Percentiles rank a stretch among this genome's conserved stretches.
phyloP scores from a whole-genome alignment of 2,329 filamentous ascomycete species.

The Fusarium anguioides region DNA sequence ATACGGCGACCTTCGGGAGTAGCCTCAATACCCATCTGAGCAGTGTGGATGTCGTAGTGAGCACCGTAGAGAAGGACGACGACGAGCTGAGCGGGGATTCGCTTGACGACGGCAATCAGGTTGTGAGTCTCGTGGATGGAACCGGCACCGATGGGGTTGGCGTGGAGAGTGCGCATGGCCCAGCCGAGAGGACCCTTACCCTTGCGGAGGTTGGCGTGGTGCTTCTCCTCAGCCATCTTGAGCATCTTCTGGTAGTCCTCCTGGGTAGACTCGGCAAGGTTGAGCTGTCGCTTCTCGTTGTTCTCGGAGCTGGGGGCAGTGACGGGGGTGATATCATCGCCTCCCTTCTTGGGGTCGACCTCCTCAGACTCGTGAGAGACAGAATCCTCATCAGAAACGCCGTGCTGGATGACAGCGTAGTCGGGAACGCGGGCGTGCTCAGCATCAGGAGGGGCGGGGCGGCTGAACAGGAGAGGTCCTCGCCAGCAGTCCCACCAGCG shows the following conservation, averaged over 20 bases:
- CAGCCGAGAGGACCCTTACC: slow-evolving; percentile 78
- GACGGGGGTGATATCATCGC: slow-evolving; percentile 47
- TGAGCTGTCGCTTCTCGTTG: slow-evolving; percentile 57
- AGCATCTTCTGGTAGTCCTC: slow-evolving; percentile 71
- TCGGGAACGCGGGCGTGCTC: slow-evolving; percentile 72
- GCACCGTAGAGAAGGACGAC: slow-evolving; percentile 76
- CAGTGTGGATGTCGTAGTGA: slow-evolving; percentile 84
- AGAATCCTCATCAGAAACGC: slow-evolving; percentile 58
- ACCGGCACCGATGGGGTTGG: slow-evolving; percentile 78
- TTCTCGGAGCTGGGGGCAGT: slow-evolving; percentile 39
- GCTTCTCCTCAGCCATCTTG: slow-evolving; percentile 64
- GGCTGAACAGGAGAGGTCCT: slow-evolving; percentile 73
- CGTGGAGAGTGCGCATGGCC: slow-evolving; percentile 81
- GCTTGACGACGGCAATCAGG: slow-evolving; percentile 70
- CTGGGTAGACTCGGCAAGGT: slow-evolving; percentile 55
- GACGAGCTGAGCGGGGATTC: slow-evolving; percentile 75
- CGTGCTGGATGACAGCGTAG: slow-evolving; percentile 80
- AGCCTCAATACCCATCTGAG: slow-evolving; percentile 75
- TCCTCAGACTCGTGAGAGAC: slow-evolving; percentile 27
- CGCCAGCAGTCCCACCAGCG: slow-evolving; percentile 71
- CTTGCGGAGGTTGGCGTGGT: slow-evolving; percentile 72
- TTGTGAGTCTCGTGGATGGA: slow-evolving; percentile 81
- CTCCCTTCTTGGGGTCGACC: slow-evolving; percentile 30
- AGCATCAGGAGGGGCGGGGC: slow-evolving; percentile 63
- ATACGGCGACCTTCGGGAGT: slow-evolving; percentile 80